Conservation (phyloP, 768 basidiomycete genomes). For the Russula brevipes region DNA sequence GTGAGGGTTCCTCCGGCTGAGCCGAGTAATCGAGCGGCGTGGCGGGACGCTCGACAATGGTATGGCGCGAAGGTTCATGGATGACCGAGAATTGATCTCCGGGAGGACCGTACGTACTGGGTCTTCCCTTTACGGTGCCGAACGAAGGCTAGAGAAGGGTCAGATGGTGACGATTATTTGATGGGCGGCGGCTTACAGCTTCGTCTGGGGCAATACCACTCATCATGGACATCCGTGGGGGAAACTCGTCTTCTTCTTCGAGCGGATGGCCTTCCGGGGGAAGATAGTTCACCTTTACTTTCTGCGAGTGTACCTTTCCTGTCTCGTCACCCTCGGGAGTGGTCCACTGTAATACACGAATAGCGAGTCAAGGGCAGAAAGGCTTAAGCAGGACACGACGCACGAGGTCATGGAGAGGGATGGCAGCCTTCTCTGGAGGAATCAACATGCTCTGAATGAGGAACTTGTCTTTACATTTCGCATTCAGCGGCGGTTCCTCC, state of each 20-base stretch:
- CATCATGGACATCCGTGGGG: slow-evolving; percentile 23
- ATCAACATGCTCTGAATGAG: slow-evolving; percentile 94
- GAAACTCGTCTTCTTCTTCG: slow-evolving; percentile 63
- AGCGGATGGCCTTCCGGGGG: slow-evolving; percentile 80
- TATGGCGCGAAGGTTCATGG: slow-evolving; percentile 14
- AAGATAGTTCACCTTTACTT: slow-evolving; percentile 86
- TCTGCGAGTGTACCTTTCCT: slow-evolving; percentile 83
- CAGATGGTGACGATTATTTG: neutral
- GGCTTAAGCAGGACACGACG: slow-evolving; percentile 33
- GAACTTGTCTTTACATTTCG: slow-evolving; percentile 99
- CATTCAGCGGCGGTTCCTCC: slow-evolving; percentile 82
- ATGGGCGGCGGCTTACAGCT: slow-evolving; percentile 7
- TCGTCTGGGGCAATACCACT: slow-evolving; percentile 21
- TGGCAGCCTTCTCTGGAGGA: slow-evolving; percentile 78
- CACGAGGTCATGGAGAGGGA: slow-evolving; percentile 79
- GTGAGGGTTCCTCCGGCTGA: slow-evolving; percentile 42
- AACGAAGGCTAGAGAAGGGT: slow-evolving; percentile 17
- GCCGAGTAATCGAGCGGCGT: slow-evolving; percentile 50
- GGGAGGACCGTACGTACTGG: slow-evolving; percentile 26
- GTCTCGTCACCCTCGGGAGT: slow-evolving; percentile 49
- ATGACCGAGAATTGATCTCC: slow-evolving; percentile 21
- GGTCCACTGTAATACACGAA: slow-evolving; percentile 50
- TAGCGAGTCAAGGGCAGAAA: slow-evolving; percentile 11
- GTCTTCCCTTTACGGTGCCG: slow-evolving; percentile 20
- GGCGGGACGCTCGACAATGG: slow-evolving; percentile 34